A percentile compares a stretch with the other conserved stretches of the same genome.
Evolutionary conservation across 169 alveolate genomes (phyloP).

Genomic region (Cryptosporidium canis): DNA sequence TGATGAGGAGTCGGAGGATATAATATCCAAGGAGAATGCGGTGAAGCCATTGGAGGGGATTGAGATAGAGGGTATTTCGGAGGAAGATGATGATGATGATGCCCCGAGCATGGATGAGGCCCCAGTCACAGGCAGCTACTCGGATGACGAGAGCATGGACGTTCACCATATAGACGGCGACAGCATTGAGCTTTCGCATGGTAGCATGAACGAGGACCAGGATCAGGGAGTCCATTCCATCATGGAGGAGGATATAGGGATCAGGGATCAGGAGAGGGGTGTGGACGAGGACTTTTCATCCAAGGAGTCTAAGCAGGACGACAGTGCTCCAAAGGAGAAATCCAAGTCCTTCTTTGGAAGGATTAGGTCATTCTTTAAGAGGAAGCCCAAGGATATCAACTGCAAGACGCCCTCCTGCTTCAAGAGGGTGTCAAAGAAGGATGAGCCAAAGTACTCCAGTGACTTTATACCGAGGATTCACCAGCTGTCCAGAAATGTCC

Average conservation of each 20-base stretch:
- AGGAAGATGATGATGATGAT: background rate
- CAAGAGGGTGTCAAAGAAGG: background rate
- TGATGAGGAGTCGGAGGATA: background rate
- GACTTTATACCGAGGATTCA: conserved; percentile 39
- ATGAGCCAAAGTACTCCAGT: conserved; percentile 19
- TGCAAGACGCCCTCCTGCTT: background rate
- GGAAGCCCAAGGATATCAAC: background rate
- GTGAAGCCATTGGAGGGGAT: conserved; percentile 28
- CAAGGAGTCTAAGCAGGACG: background rate
- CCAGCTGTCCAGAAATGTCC: conserved; percentile 20
- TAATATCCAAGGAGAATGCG: conserved; percentile 17
- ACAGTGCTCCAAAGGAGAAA: background rate
- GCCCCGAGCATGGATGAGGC: background rate
- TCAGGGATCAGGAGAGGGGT: background rate
- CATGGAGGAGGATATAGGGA: background rate
- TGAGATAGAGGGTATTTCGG: conserved; percentile 17
- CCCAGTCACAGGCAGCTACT: background rate
- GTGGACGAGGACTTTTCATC: background rate
- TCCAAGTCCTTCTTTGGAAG: background rate
- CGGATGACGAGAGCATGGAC: background rate
- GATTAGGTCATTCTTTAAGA: conserved; percentile 19
- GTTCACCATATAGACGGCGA: background rate
- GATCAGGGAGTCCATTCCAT: background rate
- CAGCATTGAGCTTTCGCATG: background rate
- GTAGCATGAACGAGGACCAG: background rate